Conservation (phyloP, 805 yeast genomes). For the Metschnikowia chrysomelidarum region DNA sequence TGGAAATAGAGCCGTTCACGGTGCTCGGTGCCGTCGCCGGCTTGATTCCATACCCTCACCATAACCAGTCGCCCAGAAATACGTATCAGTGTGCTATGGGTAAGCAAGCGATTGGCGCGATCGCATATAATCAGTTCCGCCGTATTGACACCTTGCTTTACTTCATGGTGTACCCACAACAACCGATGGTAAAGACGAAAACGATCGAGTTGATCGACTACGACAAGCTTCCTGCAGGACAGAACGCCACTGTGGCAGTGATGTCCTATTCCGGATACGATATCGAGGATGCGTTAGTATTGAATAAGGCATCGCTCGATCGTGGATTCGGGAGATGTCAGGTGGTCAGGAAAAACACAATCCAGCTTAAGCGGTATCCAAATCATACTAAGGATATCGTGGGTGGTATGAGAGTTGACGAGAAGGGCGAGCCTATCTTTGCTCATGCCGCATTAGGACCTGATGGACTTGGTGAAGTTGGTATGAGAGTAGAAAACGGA, state of each 20-base stretch:
- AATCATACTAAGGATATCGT: constrained; percentile 91
- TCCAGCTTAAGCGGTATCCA: constrained; percentile 85
- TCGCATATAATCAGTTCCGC: constrained; percentile 93
- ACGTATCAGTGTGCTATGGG: constrained; percentile 97
- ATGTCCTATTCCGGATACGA: constrained; percentile 99
- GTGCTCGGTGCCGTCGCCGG: constrained; percentile 93
- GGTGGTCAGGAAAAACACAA: constrained; percentile 87
- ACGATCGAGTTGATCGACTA: constrained; percentile 94
- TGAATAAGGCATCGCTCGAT: constrained; percentile 90
- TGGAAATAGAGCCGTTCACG: constrained; percentile 95
- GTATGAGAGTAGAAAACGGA: constrained; percentile 85
- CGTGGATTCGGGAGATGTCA: constrained; percentile 98
- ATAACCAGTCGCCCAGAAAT: constrained; percentile 89
- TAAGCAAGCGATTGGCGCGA: constrained; percentile 99
- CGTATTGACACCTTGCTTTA: constrained; percentile 93
- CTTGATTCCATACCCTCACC: constrained; percentile 88
- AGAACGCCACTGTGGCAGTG: constrained; percentile 97
- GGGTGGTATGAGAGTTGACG: constrained; percentile 88
- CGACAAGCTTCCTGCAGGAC: constrained; percentile 97
- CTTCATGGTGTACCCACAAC: constrained; percentile 98
- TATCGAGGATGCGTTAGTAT: constrained; percentile 96
- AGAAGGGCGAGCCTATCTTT: constrained; percentile 74
- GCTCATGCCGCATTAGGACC: constrained; percentile 87
- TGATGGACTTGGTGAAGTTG: constrained; percentile 97
- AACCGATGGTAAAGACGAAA: constrained; percentile 97